Conservation (phyloP, 345 rosid species). For the Boechera retrofracta region DNA sequence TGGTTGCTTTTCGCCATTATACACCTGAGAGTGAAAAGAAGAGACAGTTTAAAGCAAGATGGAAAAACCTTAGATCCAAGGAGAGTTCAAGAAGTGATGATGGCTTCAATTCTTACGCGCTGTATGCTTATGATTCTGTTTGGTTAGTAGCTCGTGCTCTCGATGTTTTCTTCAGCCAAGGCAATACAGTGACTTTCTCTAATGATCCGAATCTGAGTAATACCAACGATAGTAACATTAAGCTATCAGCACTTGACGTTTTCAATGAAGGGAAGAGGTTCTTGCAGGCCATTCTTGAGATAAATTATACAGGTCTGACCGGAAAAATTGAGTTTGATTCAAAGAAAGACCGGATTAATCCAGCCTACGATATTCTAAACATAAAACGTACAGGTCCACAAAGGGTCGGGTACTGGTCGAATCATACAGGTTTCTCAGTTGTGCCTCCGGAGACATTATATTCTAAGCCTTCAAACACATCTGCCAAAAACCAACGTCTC, state of each 20-base stretch:
- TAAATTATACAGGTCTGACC: slow-evolving; percentile 73
- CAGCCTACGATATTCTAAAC: slow-evolving; percentile 82
- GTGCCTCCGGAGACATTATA: slow-evolving; percentile 67
- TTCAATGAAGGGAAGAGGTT: slow-evolving; percentile 77
- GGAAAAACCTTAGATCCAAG: slow-evolving; percentile 60
- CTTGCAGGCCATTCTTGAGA: slow-evolving; percentile 60
- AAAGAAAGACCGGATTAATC: slow-evolving; percentile 63
- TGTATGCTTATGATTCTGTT: slow-evolving; percentile 91
- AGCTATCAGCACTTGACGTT: slow-evolving; percentile 60
- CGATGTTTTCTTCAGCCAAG: slow-evolving; percentile 59
- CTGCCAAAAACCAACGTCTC: slow-evolving; percentile 59
- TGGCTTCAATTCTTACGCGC: slow-evolving; percentile 75
- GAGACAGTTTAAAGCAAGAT: slow-evolving; percentile 54
- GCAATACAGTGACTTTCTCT: slow-evolving; percentile 75
- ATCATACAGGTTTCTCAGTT: slow-evolving; percentile 71
- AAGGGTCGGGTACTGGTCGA: slow-evolving; percentile 93
- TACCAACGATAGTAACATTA: slow-evolving; percentile 55
- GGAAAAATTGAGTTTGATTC: slow-evolving; percentile 66
- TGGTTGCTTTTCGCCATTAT: slow-evolving; percentile 83
- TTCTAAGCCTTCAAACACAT: slow-evolving; percentile 57
- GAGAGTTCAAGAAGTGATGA: slow-evolving; percentile 38
- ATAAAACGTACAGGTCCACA: slow-evolving; percentile 63
- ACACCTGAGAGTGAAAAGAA: slow-evolving; percentile 67
- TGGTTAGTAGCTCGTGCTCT: slow-evolving; percentile 92
- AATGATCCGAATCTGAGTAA: slow-evolving; percentile 57